Evolutionary conservation across 306 rosid species (phyloP).

Genomic region (Rubus parviflorus): DNA sequence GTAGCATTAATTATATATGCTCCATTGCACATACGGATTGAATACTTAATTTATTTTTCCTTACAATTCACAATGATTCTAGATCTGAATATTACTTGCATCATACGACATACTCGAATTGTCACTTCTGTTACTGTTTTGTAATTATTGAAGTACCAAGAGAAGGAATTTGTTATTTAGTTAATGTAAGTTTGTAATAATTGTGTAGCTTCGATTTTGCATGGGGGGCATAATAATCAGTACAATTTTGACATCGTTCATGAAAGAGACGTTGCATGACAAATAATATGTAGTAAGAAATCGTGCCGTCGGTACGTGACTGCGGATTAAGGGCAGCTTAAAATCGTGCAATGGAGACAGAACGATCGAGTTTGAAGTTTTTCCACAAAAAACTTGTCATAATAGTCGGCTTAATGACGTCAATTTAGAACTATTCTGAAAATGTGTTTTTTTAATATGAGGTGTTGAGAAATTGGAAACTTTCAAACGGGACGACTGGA

Average conservation of each 20-base stretch:
- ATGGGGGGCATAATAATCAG: not conserved
- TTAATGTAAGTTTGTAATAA: not conserved
- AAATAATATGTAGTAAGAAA: not conserved
- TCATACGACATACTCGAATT: not conserved
- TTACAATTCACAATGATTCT: not conserved
- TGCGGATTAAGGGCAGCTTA: not conserved
- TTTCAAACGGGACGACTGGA: not conserved
- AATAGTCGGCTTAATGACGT: not conserved
- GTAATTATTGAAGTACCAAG: not conserved
- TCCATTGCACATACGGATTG: too few relatives aligned
- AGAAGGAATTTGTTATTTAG: not conserved
- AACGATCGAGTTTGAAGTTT: not conserved
- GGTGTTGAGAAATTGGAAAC: not conserved
- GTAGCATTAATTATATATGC: not conserved
- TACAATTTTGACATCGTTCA: not conserved
- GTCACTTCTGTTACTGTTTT: not conserved
- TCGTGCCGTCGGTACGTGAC: not conserved
- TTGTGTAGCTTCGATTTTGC: not conserved
- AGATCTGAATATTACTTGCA: not conserved
- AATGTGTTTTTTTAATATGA: too few relatives aligned
- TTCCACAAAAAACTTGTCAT: not conserved
- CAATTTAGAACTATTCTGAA: not conserved
- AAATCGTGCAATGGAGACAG: not conserved
- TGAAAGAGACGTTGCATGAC: not conserved
- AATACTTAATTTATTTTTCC: too few relatives aligned